Base-by-base conservation (phyloP, 2,329 filamentous ascomycete species). In the Epichloe elymi region DNA sequence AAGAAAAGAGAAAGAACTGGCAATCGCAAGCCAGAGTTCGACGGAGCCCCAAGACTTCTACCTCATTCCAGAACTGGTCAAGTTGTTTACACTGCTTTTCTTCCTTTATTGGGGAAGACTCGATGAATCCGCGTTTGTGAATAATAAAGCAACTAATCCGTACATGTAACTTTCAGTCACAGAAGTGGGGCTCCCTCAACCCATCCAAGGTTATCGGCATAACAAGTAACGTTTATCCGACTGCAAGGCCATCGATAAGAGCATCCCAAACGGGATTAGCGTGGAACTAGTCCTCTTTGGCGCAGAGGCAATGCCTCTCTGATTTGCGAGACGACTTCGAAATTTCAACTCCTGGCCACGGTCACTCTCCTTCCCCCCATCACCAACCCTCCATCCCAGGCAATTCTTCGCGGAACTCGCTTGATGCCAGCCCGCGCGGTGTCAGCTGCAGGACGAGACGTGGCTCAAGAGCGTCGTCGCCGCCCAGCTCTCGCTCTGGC, bases 321-420 rank as follows among this genome's bases (percentile, higher is more conserved):
- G 62, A 63, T 68, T 64, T 69, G 65, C 66, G 62, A 65, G 62
- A 65, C 62, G 63, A 70, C 67, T 64, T 70, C 63, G 67, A 71
- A 70, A 70, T 68, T 69, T 69, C 67, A 69, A 68, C 67, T 65
- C 62, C 66, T 68, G 60, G 62, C 55, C 58, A 57, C 53, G 60
- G 64, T 60, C 58, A 54, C 60, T 61, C 59, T 59, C 61, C 62
- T 60, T 44, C 59, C 61, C 39, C 42, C 41, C 37, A 47, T 55
- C 53, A 64, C 63, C 65, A 63, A 58, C 61, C 58, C 57, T 64
- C 63, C 62, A 57, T 61, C 62, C 58, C 58, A 61, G 57, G 60
- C 60, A 56, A 56, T 58, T 57, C 59, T 30, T 40, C 55, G 57
- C 59, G 59, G 59, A 60, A 57, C 58, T 59, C 57, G 56, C 59